Conservation (phyloP, 202 grass and related monocot species). For the Alloteropsis angusta region DNA sequence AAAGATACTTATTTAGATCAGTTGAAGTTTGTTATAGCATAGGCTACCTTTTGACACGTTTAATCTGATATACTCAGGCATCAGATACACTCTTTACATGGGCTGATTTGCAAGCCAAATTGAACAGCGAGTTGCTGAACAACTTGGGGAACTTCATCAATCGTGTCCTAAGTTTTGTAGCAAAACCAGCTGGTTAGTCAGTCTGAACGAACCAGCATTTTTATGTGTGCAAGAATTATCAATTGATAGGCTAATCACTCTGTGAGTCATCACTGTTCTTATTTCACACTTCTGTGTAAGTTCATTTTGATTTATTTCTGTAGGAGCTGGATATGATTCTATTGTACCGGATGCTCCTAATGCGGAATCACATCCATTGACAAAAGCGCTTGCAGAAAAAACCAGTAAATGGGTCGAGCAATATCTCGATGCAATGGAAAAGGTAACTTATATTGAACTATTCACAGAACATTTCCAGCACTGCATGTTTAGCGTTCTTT, state of each 20-base stretch:
- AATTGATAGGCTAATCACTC: constrained; percentile 15
- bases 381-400: constrained; percentile 54
- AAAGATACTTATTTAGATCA: not conserved
- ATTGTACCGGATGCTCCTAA: constrained; percentile 65
- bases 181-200: constrained; percentile 77
- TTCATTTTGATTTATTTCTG: constrained; percentile 22
- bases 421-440: constrained; percentile 91
- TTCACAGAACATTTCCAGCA: not conserved
- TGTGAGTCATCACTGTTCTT: not conserved
- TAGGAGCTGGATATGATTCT: constrained; percentile 78
- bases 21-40: constrained; percentile 15
- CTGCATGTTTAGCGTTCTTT: not conserved
- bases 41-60: not conserved
- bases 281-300: not conserved
- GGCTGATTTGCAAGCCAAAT: constrained; percentile 86
- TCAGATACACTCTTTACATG: constrained; percentile 95
- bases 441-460: constrained; percentile 41
- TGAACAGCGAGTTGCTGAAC: constrained; percentile 72
- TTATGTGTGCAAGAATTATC: constrained; percentile 11
- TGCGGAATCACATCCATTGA: constrained; percentile 50
- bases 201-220: constrained; percentile 5
- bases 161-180: constrained; percentile 86
- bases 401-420: constrained; percentile 73
- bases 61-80: constrained; percentile 41
- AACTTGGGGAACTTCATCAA: constrained; percentile 95